Percentiles rank a stretch among this genome's conserved stretches.
phyloP scores from a whole-genome alignment of 1,284 basidiomycete genomes.

The Hemileia vastatrix region DNA sequence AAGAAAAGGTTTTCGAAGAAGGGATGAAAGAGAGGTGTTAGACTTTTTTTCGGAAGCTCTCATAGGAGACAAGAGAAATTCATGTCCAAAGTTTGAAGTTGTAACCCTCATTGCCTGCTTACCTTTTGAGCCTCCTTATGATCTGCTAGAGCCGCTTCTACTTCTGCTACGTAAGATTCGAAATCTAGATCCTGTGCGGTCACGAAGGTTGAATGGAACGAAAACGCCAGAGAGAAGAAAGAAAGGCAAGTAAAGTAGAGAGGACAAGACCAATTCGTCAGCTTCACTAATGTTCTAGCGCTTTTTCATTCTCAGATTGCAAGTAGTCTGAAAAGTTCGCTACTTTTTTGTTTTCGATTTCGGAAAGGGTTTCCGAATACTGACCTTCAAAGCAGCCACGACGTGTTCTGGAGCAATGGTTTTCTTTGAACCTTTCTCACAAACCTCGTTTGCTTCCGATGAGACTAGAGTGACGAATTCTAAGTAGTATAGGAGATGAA shows the following conservation, averaged over 20 bases:
- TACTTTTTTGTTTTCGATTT: no score
- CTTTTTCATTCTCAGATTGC: no score
- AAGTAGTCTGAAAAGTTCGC: no score
- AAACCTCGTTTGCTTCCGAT: constrained; percentile 93
- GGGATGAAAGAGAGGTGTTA: no score
- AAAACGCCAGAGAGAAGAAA: neutral
- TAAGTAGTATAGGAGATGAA: no score
- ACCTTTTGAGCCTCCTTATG: constrained; percentile 86
- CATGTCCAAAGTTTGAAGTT: no score
- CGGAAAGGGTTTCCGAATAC: constrained; percentile 27
- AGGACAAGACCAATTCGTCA: no score
- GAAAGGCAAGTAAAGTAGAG: neutral
- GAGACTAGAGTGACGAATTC: constrained; percentile 98
- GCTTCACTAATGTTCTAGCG: neutral
- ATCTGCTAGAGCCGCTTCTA: constrained; percentile 82
- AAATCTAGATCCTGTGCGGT: constrained; percentile 77
- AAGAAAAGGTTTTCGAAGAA: no score
- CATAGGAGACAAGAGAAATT: no score
- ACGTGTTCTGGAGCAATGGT: constrained; percentile 98
- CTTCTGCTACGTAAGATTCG: constrained; percentile 71
- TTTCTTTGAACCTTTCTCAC: constrained; percentile 96
- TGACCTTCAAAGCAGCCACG: constrained; percentile 74
- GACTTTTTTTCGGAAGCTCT: no score
- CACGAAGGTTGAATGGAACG: constrained; percentile 1
- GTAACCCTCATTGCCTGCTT: no score